Base-by-base conservation (phyloP, 495 filamentous ascomycete genomes). In the Rusavskia elegans region DNA sequence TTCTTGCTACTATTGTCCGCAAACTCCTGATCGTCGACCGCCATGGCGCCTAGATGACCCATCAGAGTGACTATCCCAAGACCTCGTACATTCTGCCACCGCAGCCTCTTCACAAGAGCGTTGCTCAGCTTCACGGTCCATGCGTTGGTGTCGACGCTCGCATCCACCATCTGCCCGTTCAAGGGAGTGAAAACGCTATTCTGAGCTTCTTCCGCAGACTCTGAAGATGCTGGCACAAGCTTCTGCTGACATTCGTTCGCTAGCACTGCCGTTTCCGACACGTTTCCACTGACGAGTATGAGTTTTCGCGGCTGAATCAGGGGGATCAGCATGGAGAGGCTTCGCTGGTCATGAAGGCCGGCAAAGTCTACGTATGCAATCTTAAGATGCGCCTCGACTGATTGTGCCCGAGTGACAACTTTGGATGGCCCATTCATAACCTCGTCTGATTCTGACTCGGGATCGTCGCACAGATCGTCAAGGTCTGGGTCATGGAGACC, bases 101-200 rank as follows among this genome's bases (percentile, higher is more conserved):
- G 87, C 21, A 99, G 70, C 23, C 82, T 78, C 58, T 83, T 83
- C 30, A 92, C 82, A 25, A 99, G 78, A 39, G 75, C 69, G 53
- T 89, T 85, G 52, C 84, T 86, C 29, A 99, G 74, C 60, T 87
- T 95, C 48, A 97, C 84, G 27, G 83, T 82, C 92, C 92, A 99
- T 21, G 92, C 90, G 63, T 96, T 97, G 7, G 89, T 97, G 59
- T 99, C 92, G 37, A 97, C 89, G 58, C 89, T 95, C 14, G 90
- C 92, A 63, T 97, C 81, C 46, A 97, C 74, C 2, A 71, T 68
- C 48, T 74, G 68, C 16, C 88, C 87, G 36, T 84, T 71, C 13
- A 61, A 63, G 2, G 93, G 92, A 0, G 87, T 89, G 65, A 89
- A 90, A 19, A 97, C 83, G 53, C 83, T 80, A 6, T 65, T 66